Percentiles rank a stretch among this genome's conserved stretches.
These are phyloP conservation scores for Taphrina pruni DNA, from an alignment of 1,139 yeast genomes.

Conservation along the genomic window DNA sequence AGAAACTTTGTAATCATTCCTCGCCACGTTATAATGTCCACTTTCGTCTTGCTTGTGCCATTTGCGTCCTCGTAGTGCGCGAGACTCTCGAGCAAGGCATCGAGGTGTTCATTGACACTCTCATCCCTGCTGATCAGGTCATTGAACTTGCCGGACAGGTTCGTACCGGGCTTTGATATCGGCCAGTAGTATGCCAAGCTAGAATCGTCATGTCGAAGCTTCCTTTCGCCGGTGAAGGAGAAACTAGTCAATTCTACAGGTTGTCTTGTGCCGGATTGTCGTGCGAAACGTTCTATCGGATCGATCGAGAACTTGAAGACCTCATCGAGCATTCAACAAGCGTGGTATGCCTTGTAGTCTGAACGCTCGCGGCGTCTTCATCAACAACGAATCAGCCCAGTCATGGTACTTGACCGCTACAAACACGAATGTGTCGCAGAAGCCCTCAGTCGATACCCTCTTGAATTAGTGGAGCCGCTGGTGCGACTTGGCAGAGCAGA, in stretches of 20 bases:
- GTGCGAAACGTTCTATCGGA: conserved; percentile 27
- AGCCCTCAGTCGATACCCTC: background rate
- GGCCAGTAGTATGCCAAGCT: conserved; percentile 51
- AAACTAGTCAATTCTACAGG: conserved; percentile 73
- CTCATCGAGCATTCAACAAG: conserved; percentile 14
- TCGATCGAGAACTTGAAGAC: conserved; percentile 22
- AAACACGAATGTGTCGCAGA: too few relatives aligned
- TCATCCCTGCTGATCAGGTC: conserved; percentile 66
- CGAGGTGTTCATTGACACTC: conserved; percentile 61
- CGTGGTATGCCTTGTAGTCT: too few relatives aligned
- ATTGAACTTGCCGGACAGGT: conserved; percentile 68
- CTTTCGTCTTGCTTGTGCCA: conserved; percentile 49
- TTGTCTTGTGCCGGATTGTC: conserved; percentile 48
- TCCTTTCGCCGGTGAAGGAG: conserved; percentile 61
- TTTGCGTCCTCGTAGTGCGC: conserved; percentile 64
- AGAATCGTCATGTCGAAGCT: conserved; percentile 58
- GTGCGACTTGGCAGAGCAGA: background rate
- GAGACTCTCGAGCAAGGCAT: conserved; percentile 64
- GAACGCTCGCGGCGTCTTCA: too few relatives aligned
- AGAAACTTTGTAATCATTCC: conserved; percentile 76
- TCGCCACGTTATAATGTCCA: conserved; percentile 77
- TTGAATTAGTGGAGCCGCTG: background rate
- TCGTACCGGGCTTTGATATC: conserved; percentile 48
- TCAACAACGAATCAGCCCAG: too few relatives aligned
- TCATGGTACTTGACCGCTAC: too few relatives aligned